Conservation (phyloP, 257 asterid species). For the Phtheirospermum japonicum region DNA sequence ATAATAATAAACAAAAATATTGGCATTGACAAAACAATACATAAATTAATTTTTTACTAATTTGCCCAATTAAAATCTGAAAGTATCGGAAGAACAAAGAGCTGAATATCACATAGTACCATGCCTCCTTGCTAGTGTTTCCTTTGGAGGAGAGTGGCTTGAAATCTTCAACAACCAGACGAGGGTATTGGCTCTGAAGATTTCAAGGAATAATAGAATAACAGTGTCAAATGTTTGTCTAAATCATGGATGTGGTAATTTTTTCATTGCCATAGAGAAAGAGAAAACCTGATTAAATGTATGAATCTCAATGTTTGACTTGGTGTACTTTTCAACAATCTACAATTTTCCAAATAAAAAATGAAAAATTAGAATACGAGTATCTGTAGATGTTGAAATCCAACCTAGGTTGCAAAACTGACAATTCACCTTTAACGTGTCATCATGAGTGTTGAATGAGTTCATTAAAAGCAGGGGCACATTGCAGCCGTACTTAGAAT, state of each 20-base stretch:
- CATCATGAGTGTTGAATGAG: slow-evolving; percentile 99
- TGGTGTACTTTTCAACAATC: slow-evolving; percentile 84
- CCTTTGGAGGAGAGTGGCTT: slow-evolving; percentile 84
- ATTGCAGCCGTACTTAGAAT: slow-evolving; percentile 78
- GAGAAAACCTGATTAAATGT: slow-evolving; percentile 86
- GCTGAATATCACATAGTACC: slow-evolving; percentile 43
- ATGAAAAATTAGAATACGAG: slow-evolving; percentile 27
- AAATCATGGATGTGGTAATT: slow-evolving; percentile 9
- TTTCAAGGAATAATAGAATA: slow-evolving; percentile 24
- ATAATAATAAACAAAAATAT: slow-evolving; percentile 1
- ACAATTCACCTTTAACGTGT: slow-evolving; percentile 73
- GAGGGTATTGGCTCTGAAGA: slow-evolving; percentile 95
- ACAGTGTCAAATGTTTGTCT: slow-evolving; percentile 6
- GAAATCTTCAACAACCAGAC: slow-evolving; percentile 86
- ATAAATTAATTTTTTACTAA: slow-evolving; percentile 8
- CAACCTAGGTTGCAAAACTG: not conserved
- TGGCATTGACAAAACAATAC: slow-evolving; percentile 10
- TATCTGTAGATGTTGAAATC: slow-evolving; percentile 1
- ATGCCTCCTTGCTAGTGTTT: slow-evolving; percentile 85
- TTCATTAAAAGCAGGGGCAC: slow-evolving; percentile 97
- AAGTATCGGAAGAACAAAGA: slow-evolving; percentile 14
- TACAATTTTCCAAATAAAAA: slow-evolving; percentile 33
- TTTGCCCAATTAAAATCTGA: not conserved
- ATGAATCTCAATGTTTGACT: slow-evolving; percentile 77
- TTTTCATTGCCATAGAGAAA: slow-evolving; percentile 1